phyloP scores from a whole-genome alignment of 192 early-diverging fungal species.

The Backusella psychrophila region DNA sequence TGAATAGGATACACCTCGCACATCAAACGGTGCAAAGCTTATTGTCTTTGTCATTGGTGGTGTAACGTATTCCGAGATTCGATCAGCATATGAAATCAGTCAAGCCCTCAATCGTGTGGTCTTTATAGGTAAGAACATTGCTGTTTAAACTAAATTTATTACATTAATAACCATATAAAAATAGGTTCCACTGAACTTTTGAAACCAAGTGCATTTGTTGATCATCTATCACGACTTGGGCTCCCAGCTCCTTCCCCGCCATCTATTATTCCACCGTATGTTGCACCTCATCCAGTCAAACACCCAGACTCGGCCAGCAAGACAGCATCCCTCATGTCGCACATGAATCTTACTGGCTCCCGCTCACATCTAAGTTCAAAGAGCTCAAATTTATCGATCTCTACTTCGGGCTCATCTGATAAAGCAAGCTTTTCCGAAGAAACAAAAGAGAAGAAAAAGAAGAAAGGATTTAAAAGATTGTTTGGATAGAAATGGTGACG shows the following conservation, averaged over 20 bases:
- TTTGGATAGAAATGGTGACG: constrained; percentile 18
- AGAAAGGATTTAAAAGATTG: constrained; percentile 28
- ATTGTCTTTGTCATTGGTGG: constrained; percentile 86
- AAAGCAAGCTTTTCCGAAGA: neutral
- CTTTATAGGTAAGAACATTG: constrained; percentile 48
- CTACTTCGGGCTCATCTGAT: neutral
- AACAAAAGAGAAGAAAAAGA: constrained; percentile 31
- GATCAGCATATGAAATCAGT: constrained; percentile 63
- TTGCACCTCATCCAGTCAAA: constrained; percentile 14
- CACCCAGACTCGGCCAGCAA: neutral
- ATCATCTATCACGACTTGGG: constrained; percentile 20
- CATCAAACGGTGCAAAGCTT: constrained; percentile 48
- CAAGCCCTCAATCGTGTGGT: constrained; percentile 63
- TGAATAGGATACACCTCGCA: neutral
- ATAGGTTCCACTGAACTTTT: constrained; percentile 29
- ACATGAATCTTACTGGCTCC: neutral
- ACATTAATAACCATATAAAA: neutral
- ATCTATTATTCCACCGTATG: constrained; percentile 25
- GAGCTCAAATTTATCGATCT: neutral
- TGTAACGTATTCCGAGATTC: constrained; percentile 73
- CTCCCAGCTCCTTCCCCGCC: constrained; percentile 8
- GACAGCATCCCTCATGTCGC: constrained; percentile 9
- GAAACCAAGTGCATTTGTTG: constrained; percentile 22
- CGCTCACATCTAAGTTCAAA: neutral
- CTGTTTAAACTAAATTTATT: neutral